Base-by-base conservation (phyloP, 805 yeast genomes). In the Zygosaccharomyces lentus region DNA sequence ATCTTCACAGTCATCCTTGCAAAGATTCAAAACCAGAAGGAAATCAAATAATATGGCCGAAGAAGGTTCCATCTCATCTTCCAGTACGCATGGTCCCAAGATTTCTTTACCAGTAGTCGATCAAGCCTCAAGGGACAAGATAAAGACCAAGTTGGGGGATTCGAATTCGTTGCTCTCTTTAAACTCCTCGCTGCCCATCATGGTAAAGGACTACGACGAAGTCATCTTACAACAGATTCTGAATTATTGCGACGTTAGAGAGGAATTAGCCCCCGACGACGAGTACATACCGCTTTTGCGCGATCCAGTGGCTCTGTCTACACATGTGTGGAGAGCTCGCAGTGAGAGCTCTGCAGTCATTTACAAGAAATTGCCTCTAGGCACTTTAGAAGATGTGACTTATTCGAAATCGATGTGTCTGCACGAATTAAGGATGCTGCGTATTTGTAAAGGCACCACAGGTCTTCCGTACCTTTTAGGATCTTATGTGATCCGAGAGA, bases 21-120 rank as follows among this genome's bases (percentile, higher is more conserved):
- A 57, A 30, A 61, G 60, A 43, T 49, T 61, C 19, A 59, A 57
- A 34, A 47, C 57, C 1, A 62, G 65, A 48, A 51, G 66, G 27
- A 57, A 59, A 41, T 55, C 65, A 1, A 58, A 52, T 39, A 49
- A 49, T 24, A 48, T 36, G 29, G 45, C 37, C 10, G 54, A 51
- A 15, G 52, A 48, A 25, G 46, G 47, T 15, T 50, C 51, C 5
- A 45, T 45, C 6, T 50, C 54, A 9, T 45, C 49, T n/a, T 36
- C 43, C 10, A 41, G 45, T 6, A 34, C 46, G 9, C 53, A 51
- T 21, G 49, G 45, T 23, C 52, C 54, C 3, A 57, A 59, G 65
- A 81, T 81, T 12, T 80, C 86, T 3, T 62, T 78, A 46, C 87
- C 87, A 1, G 70, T 75, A 3, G 81, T 83, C 6, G 78, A 75